A percentile compares a stretch with the other conserved stretches of the same genome.
Conservation (phyloP, 441 rosid species). For the Pelargonium myrrhifolium region DNA sequence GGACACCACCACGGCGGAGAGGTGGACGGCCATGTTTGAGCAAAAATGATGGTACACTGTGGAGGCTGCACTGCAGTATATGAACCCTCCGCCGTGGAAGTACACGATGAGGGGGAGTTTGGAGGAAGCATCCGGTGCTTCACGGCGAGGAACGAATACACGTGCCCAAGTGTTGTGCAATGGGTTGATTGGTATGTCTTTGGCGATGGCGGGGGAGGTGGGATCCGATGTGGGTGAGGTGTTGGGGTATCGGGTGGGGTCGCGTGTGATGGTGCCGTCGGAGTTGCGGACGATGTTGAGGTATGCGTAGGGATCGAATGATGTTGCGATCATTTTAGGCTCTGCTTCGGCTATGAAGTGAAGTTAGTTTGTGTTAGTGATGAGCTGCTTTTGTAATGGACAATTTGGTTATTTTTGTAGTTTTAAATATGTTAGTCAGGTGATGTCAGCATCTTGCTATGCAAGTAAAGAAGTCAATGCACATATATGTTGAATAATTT, state of each 20-base stretch:
- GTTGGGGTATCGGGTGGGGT: slow-evolving; percentile 1
- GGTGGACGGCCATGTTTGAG: slow-evolving; percentile 10
- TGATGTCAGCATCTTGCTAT: not conserved
- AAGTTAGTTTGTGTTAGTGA: not conserved
- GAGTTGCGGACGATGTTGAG: slow-evolving; percentile 1
- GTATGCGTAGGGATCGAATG: not conserved
- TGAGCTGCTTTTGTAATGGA: not conserved
- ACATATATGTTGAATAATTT: not conserved
- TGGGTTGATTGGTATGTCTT: not conserved
- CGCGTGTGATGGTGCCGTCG: slow-evolving; percentile 2
- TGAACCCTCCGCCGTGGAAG: slow-evolving; percentile 22
- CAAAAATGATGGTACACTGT: slow-evolving; percentile 17
- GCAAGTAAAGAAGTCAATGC: slow-evolving; percentile 3
- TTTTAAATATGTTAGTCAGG: not conserved
- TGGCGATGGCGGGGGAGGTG: not conserved
- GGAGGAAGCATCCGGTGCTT: not conserved
- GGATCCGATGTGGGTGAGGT: not conserved
- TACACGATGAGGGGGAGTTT: slow-evolving; percentile 16
- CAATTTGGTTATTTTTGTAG: not conserved
- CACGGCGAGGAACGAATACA: not conserved
- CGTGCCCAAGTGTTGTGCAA: slow-evolving; percentile 5
- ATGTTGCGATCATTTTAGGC: not conserved
- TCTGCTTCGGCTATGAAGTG: not conserved
- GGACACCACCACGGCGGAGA: slow-evolving; percentile 16
- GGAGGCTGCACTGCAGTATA: slow-evolving; percentile 17